These are phyloP conservation scores for Gentiana dahurica DNA, from an alignment of 257 asterid genomes.

Conservation along the genomic window DNA sequence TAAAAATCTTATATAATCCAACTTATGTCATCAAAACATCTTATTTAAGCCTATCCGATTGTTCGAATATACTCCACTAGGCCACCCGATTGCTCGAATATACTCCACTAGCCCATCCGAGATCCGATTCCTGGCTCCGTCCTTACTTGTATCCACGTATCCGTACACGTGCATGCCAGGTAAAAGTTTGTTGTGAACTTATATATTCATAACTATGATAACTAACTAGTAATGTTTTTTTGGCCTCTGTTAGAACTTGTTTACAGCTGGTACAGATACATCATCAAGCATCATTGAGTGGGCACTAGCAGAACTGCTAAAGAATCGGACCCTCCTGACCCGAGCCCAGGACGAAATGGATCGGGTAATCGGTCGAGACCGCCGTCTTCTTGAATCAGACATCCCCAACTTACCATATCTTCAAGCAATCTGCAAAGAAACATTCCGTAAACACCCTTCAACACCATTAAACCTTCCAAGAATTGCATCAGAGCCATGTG, in stretches of 20 bases:
- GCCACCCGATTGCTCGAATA: too few relatives aligned
- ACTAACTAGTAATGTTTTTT: not conserved
- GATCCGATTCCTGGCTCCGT: too few relatives aligned
- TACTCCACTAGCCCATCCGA: too few relatives aligned
- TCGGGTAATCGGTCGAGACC: slow-evolving; percentile 20
- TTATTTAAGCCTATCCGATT: too few relatives aligned
- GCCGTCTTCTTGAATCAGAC: slow-evolving; percentile 30
- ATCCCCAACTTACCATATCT: slow-evolving; percentile 31
- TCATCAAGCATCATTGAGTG: slow-evolving; percentile 40
- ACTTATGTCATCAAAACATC: too few relatives aligned
- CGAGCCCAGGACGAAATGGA: slow-evolving; percentile 40
- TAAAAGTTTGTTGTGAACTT: too few relatives aligned
- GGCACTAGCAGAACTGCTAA: slow-evolving; percentile 42
- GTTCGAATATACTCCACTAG: too few relatives aligned
- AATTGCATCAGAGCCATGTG: slow-evolving; percentile 20
- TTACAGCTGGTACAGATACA: slow-evolving; percentile 41
- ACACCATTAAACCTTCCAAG: slow-evolving; percentile 43
- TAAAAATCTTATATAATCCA: too few relatives aligned
- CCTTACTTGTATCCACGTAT: too few relatives aligned
- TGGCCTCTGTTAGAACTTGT: slow-evolving; percentile 23
- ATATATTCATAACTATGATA: not conserved
- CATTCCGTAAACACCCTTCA: slow-evolving; percentile 40
- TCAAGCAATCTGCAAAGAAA: slow-evolving; percentile 39
- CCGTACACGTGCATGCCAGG: too few relatives aligned
- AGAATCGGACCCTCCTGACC: slow-evolving; percentile 19